Evolutionary conservation across 176 grass and related monocot genomes (phyloP).

Genomic region (Hsuehochloa calcarea): DNA sequence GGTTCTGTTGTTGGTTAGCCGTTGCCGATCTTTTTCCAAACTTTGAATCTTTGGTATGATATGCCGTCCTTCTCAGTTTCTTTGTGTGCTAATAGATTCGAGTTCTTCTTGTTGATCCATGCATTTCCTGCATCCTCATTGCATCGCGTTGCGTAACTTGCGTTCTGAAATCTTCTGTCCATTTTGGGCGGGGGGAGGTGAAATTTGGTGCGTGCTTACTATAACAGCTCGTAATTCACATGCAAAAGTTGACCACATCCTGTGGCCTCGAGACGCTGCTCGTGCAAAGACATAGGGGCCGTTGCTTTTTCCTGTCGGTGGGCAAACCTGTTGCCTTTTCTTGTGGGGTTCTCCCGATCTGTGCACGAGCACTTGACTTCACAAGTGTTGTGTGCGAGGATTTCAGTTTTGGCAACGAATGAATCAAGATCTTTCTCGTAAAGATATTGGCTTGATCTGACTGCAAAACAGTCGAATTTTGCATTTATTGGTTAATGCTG

Average conservation of each 20-base stretch:
- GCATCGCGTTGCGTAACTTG: neutral
- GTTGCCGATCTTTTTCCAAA: neutral
- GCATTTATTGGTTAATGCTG: neutral
- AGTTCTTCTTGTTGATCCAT: neutral
- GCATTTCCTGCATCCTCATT: neutral
- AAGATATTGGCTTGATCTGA: slow-evolving; percentile 10
- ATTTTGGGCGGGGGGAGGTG: neutral
- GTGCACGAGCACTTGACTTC: slow-evolving; percentile 33
- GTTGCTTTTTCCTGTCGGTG: slow-evolving; percentile 45
- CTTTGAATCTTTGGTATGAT: slow-evolving; percentile 18
- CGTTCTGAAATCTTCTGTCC: neutral
- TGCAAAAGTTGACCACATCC: slow-evolving; percentile 41
- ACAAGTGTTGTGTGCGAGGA: neutral
- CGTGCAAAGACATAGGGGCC: neutral
- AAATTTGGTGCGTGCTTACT: slow-evolving; percentile 29
- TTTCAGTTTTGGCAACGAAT: slow-evolving; percentile 28
- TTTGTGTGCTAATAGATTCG: neutral
- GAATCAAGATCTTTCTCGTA: slow-evolving; percentile 35
- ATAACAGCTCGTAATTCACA: slow-evolving; percentile 25
- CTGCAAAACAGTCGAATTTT: slow-evolving; percentile 22
- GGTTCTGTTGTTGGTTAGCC: slow-evolving; percentile 11
- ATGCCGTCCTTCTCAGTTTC: neutral
- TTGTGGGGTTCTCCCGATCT: slow-evolving; percentile 30
- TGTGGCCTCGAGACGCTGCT: slow-evolving; percentile 14
- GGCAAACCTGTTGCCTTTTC: slow-evolving; percentile 42